Conservation (phyloP, 306 rosid species). For the Quercus berberidifolia region DNA sequence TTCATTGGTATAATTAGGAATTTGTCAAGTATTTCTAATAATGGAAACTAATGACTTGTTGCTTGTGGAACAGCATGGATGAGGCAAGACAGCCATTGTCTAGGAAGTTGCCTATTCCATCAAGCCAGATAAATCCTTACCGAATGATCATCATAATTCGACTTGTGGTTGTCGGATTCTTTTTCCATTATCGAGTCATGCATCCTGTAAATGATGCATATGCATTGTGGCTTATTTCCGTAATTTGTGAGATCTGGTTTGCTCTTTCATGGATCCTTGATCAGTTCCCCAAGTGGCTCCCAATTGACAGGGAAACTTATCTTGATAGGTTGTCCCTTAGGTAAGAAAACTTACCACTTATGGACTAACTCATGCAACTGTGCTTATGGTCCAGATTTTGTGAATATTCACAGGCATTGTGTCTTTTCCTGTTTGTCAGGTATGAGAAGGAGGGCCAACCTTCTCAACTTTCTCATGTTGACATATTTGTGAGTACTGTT, state of each 20-base stretch:
- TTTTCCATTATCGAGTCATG: conserved; percentile 54
- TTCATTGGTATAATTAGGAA: not conserved
- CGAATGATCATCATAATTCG: conserved; percentile 58
- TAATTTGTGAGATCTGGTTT: conserved; percentile 74
- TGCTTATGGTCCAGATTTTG: not conserved
- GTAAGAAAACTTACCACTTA: conserved; percentile 25
- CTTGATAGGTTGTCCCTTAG: conserved; percentile 55
- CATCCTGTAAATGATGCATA: conserved; percentile 60
- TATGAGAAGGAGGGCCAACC: conserved; percentile 63
- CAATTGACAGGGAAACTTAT: conserved; percentile 61
- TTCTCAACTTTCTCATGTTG: conserved; percentile 47
- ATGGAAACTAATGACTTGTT: not conserved
- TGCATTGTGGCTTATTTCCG: conserved; percentile 59
- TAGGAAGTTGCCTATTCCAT: conserved; percentile 48
- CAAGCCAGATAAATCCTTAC: conserved; percentile 59
- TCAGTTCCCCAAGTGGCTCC: conserved; percentile 67
- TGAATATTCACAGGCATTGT: not conserved
- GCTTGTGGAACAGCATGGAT: conserved; percentile 49
- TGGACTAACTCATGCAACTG: not conserved
- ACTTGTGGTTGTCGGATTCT: conserved; percentile 60
- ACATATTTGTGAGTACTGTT: conserved; percentile 55
- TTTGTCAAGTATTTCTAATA: not conserved
- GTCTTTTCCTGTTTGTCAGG: conserved; percentile 24
- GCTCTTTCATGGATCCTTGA: conserved; percentile 67
- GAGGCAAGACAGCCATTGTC: conserved; percentile 67